Percentiles rank a stretch among this genome's conserved stretches.
Conservation (phyloP, 495 filamentous ascomycete genomes). For the Tuber microsphaerosporum region DNA sequence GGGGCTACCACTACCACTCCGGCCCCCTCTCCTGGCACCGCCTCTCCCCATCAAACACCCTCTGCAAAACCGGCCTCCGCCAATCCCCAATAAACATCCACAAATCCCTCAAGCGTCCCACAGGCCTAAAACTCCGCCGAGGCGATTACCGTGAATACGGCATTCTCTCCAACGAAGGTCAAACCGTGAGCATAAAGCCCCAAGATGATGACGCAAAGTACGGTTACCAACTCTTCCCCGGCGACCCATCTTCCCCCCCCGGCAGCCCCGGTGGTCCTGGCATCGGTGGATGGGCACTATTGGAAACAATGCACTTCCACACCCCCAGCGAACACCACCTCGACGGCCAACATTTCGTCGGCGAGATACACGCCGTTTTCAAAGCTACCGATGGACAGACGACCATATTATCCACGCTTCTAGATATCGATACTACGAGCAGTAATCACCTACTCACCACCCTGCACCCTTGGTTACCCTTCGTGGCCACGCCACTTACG, state of each 20-base stretch:
- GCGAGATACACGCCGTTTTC: conserved; percentile 60
- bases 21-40: conserved; percentile 57
- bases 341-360: conserved; percentile 47
- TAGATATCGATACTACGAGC: background rate
- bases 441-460: background rate
- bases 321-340: conserved; percentile 61
- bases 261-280: too few relatives aligned
- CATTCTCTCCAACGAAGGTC: conserved; percentile 31
- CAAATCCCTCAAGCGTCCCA: conserved; percentile 33
- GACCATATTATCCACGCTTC: background rate
- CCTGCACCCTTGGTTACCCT: background rate
- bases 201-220: background rate
- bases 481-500: background rate
- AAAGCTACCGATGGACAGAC: background rate
- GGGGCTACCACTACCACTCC: conserved; percentile 49
- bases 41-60: conserved; percentile 45
- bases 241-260: background rate
- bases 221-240: conserved; percentile 15
- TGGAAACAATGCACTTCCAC: conserved; percentile 59
- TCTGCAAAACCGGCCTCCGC: conserved; percentile 51
- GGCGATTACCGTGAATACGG: conserved; percentile 14
- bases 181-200: conserved; percentile 31
- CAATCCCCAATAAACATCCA: conserved; percentile 61
- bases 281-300: conserved; percentile 42
- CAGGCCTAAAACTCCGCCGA: conserved; percentile 10